Base-by-base conservation (phyloP, 495 filamentous ascomycete species). In the Penicillium turbatum region DNA sequence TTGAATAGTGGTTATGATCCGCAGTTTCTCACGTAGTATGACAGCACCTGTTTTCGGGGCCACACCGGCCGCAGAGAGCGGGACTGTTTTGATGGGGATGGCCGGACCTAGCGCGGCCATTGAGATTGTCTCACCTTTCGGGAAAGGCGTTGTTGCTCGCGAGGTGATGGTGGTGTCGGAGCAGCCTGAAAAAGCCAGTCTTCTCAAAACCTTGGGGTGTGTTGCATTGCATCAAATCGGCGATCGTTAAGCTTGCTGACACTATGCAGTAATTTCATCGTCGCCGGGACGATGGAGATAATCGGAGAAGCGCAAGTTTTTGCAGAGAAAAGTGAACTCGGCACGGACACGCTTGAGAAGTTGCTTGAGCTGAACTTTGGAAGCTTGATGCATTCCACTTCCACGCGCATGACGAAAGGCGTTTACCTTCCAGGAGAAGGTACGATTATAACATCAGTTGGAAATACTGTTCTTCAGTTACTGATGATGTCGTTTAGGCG, bases 241-340 rank as follows among this genome's bases (percentile, higher is more conserved):
- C 2, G 5, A 0, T 4, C 2, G 11, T 17, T 41, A 7, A 24
- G 9, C 6, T 5, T 17, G 8, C 30, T 51, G 24, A 49, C 13
- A 36, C 13, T 3, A 6, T 3, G 1, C 7, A 57, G 56, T 4
- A 59, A 59, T 41, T 59, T 59, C 11, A 48, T 59, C 17, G 36
- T 59, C 13, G 46, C 51, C 2, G 56, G 51, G 16, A 40, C 41
- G 15, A 59, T 48, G 16, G 56, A 59, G 17, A 46, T 51, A 5
- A 32, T 59, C 1, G 56, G 45, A n/a, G 56, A 59, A 51, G 56
- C 51, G 3, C 51, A 59, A 6, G 56, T 55, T 2, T 27, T 59
- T 15, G 56, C 56, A 2, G 56, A 59, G 30, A 59, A 54, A 40
- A 55, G 51, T 26, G 27, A 51, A 3, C 40, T 57, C 26, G 55